Evolutionary conservation across 2,329 filamentous ascomycete genomes (phyloP), one percentile per base, ranked within the genome.

Genomic region (Tricladium varicosporioides): DNA sequence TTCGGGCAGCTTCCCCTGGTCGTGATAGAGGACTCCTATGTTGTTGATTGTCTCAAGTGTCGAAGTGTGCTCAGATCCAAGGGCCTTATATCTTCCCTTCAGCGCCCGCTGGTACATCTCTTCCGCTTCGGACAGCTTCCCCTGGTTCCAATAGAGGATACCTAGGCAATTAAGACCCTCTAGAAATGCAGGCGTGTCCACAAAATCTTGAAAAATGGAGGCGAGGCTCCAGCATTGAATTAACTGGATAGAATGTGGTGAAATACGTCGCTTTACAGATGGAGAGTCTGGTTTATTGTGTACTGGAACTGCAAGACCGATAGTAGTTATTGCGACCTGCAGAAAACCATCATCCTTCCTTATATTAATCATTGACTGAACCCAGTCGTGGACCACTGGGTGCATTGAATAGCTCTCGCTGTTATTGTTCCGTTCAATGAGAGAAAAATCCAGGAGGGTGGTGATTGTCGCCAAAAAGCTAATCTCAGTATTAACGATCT

Each of bases 371-470:
- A 31, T 53, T 42, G 40, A n/a, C 48, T 40, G 49, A 36, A 58
- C 58, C 51, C 58, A 54, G 51, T 54, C 53, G 56, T 70, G 65
- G 13, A 70, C 63, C 16, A 70, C 67, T 14, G 65, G 62, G 40
- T 71, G 64, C 46, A 70, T 63, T 2, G 58, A 49, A 63, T 70
- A 71, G 58, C 62, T 62, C 48, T 64, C 61, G 2, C 50, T 58
- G 52, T 67, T 62, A 51, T 64, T 42, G 46, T 66, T 70, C 8
- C 15, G 48, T 19, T 69, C 56, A 58, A 69, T 51, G 15, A 70
- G 55, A 11, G 68, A 71, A 48, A 67, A 69, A 16, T 40, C 53
- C 19, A 70, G 56, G 14, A 71, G 59, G 33, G n/a, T 48, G 47
- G 46, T 64, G 8, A 69, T 49, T n/a, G 48, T 46, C 2, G 15